Evolutionary conservation across 2,329 filamentous ascomycete genomes (phyloP).

Genomic region (Talaromyces sp.): DNA sequence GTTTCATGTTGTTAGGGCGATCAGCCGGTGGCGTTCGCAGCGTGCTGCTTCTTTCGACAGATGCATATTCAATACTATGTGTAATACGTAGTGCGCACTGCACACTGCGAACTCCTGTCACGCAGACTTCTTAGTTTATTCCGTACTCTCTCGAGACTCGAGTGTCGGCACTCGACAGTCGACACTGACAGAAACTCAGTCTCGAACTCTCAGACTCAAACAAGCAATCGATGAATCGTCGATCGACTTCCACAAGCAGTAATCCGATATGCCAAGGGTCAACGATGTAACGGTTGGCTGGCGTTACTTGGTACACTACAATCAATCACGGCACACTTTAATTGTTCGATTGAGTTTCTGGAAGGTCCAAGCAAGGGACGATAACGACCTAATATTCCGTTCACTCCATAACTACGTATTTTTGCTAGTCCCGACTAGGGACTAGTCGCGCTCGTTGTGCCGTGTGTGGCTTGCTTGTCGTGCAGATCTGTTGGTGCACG

Average conservation of each 20-base stretch:
- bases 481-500: background rate
- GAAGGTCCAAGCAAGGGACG: background rate
- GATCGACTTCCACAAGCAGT: background rate
- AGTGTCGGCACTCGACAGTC: no score
- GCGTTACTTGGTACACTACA: background rate
- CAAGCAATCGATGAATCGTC: background rate
- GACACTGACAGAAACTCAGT: no score
- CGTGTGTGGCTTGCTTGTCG: background rate
- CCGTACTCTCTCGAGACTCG: no score
- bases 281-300: background rate
- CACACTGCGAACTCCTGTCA: background rate
- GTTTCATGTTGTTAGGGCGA: background rate
- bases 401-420: background rate
- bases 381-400: background rate
- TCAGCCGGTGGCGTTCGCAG: background rate
- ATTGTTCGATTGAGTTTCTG: background rate
- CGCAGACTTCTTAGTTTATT: background rate
- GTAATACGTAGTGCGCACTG: background rate
- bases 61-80: background rate
- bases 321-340: background rate
- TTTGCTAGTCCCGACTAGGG: background rate
- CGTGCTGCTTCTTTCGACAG: background rate
- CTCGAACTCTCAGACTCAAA: background rate
- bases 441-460: background rate
- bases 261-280: background rate